A percentile compares a stretch with the other conserved stretches of the same genome.
Conservation (phyloP, 2,329 filamentous ascomycete genomes). For the Orbilia brochopaga region DNA sequence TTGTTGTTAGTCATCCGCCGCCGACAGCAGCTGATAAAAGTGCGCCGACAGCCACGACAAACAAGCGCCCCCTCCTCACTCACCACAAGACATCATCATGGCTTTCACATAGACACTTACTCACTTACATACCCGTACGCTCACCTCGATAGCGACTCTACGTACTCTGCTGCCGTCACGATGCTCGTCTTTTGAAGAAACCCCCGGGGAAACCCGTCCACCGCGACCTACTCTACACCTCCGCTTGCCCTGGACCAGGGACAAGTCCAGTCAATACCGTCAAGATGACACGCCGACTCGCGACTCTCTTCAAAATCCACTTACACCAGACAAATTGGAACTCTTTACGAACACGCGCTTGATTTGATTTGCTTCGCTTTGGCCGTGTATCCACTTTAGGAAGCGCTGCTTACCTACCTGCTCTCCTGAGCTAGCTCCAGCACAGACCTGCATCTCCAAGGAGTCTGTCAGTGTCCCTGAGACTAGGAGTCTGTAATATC, state of each 20-base stretch:
- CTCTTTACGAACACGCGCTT: constrained; percentile 47
- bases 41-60: neutral
- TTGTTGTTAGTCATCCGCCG: neutral
- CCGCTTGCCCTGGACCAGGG: constrained; percentile 24
- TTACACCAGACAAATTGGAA: constrained; percentile 51
- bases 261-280: constrained; percentile 49
- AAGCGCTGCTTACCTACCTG: too few species aligned
- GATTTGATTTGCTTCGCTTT: constrained; percentile 10
- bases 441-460: too few species aligned
- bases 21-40: constrained; percentile 2
- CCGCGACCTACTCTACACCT: constrained; percentile 25
- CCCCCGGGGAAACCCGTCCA: constrained; percentile 21
- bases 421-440: too few species aligned
- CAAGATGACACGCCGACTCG: constrained; percentile 51
- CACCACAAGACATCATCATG: constrained; percentile 22
- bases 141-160: neutral
- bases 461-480: too few species aligned
- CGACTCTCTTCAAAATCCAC: constrained; percentile 48
- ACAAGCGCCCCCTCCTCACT: neutral
- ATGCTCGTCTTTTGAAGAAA: constrained; percentile 45
- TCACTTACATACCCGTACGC: neutral
- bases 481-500: too few species aligned
- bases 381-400: neutral
- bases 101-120: constrained; percentile 17
- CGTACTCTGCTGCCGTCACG: constrained; percentile 9